These are phyloP conservation scores for Teunomyces atbi DNA, from an alignment of 805 yeast genomes.

Conservation along the genomic window DNA sequence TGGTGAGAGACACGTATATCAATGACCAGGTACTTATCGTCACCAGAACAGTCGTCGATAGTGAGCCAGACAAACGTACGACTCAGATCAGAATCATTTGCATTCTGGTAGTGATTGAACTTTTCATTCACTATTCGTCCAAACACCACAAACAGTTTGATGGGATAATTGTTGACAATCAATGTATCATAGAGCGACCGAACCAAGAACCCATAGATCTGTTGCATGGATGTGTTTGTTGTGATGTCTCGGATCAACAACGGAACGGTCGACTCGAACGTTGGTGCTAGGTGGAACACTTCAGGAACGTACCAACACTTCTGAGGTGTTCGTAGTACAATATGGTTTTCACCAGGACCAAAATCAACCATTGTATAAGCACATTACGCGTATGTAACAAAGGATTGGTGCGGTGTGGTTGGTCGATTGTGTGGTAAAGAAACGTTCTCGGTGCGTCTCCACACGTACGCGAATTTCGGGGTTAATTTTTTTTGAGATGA, in stretches of 20 bases:
- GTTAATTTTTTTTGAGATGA: constrained; percentile 2
- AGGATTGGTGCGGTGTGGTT: neutral
- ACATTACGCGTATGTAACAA: too few species aligned
- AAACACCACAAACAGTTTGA: constrained; percentile 19
- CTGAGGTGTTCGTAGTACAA: constrained; percentile 25
- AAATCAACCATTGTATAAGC: constrained; percentile 18
- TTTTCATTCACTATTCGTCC: constrained; percentile 25
- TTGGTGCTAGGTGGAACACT: constrained; percentile 32
- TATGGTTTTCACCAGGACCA: constrained; percentile 35
- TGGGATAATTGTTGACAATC: constrained; percentile 35
- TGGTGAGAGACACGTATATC: constrained; percentile 17
- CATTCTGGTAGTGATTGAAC: neutral
- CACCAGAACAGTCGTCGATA: constrained; percentile 37
- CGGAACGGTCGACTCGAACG: constrained; percentile 19
- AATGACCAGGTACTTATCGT: constrained; percentile 20
- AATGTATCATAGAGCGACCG: constrained; percentile 5
- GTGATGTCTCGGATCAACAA: constrained; percentile 32
- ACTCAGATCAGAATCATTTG: neutral
- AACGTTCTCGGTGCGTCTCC: neutral
- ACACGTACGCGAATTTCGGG: neutral
- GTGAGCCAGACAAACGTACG: constrained; percentile 12
- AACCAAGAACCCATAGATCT: constrained; percentile 6
- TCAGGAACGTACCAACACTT: constrained; percentile 31
- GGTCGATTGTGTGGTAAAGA: neutral
- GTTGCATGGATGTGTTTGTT: constrained; percentile 6